Evolutionary conservation across 192 early-diverging fungal genomes (phyloP).

Genomic region (Podila clonocystis): DNA sequence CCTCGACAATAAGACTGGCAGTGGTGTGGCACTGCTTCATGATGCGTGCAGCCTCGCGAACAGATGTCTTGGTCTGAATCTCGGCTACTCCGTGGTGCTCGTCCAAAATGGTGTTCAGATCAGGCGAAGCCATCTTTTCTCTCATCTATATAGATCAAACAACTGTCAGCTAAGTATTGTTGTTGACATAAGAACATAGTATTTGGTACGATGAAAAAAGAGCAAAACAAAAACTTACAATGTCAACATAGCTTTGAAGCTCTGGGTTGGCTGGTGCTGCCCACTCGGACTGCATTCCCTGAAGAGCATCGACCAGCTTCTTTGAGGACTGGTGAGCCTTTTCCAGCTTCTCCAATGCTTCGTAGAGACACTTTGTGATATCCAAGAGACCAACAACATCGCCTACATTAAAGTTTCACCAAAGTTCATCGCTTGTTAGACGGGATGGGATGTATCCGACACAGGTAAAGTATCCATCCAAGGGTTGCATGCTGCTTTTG

Average conservation of each 20-base stretch:
- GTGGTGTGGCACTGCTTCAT: conserved; percentile 81
- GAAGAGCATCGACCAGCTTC: conserved; percentile 80
- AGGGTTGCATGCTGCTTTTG: background rate
- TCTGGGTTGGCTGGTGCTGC: conserved; percentile 62
- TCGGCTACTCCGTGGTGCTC: conserved; percentile 63
- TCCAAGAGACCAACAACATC: conserved; percentile 85
- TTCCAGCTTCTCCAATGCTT: conserved; percentile 85
- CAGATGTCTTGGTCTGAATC: conserved; percentile 72
- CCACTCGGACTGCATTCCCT: conserved; percentile 83
- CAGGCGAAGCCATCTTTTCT: conserved; percentile 89
- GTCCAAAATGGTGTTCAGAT: conserved; percentile 83
- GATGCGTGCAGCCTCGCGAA: conserved; percentile 73
- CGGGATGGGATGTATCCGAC: background rate
- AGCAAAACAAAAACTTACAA: conserved; percentile 39
- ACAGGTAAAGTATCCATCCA: background rate
- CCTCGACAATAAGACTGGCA: conserved; percentile 74
- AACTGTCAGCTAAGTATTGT: background rate
- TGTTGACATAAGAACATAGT: background rate
- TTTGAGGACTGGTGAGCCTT: conserved; percentile 80
- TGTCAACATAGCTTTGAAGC: conserved; percentile 70
- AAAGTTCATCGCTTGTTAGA: background rate
- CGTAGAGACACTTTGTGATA: conserved; percentile 86
- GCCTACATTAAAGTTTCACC: conserved; percentile 46
- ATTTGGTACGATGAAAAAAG: background rate
- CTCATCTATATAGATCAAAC: conserved; percentile 44